phyloP scores from a whole-genome alignment of 768 basidiomycete genomes.

The Amanita subjunquillea region DNA sequence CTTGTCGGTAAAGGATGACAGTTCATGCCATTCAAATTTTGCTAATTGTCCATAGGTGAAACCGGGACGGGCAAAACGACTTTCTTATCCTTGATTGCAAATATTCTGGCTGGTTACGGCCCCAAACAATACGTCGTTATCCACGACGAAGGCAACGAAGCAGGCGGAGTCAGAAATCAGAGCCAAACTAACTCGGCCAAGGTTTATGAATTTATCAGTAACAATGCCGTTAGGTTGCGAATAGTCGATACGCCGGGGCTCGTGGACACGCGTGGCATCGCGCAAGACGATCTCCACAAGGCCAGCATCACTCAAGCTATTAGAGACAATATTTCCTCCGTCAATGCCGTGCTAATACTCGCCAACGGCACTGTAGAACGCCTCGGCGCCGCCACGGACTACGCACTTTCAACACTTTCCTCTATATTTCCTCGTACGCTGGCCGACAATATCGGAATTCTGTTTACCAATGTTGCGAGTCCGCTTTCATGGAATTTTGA shows the following conservation, averaged over 20 bases:
- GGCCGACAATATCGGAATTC: constrained; percentile 16
- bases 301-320: constrained; percentile 14
- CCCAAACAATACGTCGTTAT: constrained; percentile 3
- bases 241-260: constrained; percentile 20
- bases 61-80: constrained; percentile 12
- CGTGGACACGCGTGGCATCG: constrained; percentile 17
- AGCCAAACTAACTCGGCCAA: constrained; percentile 10
- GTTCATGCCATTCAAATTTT: background rate
- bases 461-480: constrained; percentile 15
- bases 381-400: constrained; percentile 15
- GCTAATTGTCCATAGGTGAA: constrained; percentile 7
- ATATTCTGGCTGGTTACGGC: constrained; percentile 8
- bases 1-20: background rate
- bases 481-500: constrained; percentile 15
- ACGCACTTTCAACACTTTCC: constrained; percentile 13
- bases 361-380: constrained; percentile 17
- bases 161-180: constrained; percentile 4
- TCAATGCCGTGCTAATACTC: constrained; percentile 18
- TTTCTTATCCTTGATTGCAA: constrained; percentile 10
- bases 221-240: constrained; percentile 8
- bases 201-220: constrained; percentile 5
- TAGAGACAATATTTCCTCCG: constrained; percentile 8
- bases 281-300: constrained; percentile 15
- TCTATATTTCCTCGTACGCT: constrained; percentile 16
- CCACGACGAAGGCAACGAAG: constrained; percentile 7